A percentile compares a stretch with the other conserved stretches of the same genome.
These are phyloP conservation scores for Sarcodon sp. DNA, from an alignment of 768 basidiomycete species.

Conservation along the genomic window DNA sequence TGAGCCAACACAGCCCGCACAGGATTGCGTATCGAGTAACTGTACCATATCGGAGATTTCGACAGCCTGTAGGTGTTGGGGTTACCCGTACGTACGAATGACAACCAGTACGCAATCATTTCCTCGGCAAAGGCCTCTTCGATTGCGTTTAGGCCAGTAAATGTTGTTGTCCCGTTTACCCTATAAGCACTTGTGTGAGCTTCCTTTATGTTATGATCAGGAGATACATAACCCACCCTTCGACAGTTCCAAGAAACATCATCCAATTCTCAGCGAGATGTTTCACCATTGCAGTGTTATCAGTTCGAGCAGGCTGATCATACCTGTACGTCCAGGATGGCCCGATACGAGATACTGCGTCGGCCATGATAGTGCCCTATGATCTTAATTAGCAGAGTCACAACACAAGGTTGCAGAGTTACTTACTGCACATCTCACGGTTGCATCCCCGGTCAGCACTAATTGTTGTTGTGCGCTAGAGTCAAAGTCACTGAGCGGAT, in stretches of 20 bases:
- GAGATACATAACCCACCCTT: conserved; percentile 27
- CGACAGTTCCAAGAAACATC: conserved; percentile 50
- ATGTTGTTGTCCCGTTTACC: conserved; percentile 38
- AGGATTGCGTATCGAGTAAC: conserved; percentile 18
- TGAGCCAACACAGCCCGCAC: conserved; percentile 34
- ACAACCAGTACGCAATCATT: conserved; percentile 54
- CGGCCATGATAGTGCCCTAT: conserved; percentile 34
- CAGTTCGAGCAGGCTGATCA: too few relatives aligned
- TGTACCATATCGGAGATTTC: conserved; percentile 36
- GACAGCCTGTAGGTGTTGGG: conserved; percentile 43
- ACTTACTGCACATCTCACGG: conserved; percentile 42
- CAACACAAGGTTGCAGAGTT: not conserved
- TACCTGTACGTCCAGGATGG: too few relatives aligned
- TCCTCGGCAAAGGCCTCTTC: conserved; percentile 43
- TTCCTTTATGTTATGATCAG: too few relatives aligned
- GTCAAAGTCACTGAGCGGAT: too few relatives aligned
- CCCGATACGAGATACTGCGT: conserved; percentile 1
- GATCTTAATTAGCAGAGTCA: not conserved
- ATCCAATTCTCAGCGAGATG: conserved; percentile 59
- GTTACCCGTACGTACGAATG: conserved; percentile 43
- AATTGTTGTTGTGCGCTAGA: too few relatives aligned
- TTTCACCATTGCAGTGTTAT: conserved; percentile 11
- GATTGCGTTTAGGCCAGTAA: conserved; percentile 29
- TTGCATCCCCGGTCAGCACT: conserved; percentile 30
- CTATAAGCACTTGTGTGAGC: conserved; percentile 2